Conservation (phyloP, 164 flowering plant species). For the Kingdonia uniflora region DNA sequence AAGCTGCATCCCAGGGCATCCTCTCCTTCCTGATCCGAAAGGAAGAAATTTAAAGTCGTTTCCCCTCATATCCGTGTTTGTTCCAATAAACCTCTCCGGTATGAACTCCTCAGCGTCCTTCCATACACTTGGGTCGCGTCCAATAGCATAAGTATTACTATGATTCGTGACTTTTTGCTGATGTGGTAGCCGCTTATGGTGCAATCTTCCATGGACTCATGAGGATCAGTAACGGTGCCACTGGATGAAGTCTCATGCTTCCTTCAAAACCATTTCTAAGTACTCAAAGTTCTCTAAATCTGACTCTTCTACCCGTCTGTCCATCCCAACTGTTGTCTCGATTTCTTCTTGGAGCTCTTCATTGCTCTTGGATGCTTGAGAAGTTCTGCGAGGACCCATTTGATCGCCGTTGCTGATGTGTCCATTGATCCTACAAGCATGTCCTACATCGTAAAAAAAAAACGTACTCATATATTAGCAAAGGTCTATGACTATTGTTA, state of each 20-base stretch:
- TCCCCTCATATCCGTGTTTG: slow-evolving; percentile 6
- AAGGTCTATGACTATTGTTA: too few relatives aligned
- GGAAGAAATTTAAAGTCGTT: slow-evolving; percentile 13
- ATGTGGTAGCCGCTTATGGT: slow-evolving; percentile 17
- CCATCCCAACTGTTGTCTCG: slow-evolving; percentile 11
- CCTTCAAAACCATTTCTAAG: slow-evolving; percentile 26
- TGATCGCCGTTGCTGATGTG: slow-evolving; percentile 12
- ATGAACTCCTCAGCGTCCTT: slow-evolving; percentile 9
- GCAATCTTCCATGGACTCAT: slow-evolving; percentile 14
- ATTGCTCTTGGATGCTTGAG: slow-evolving; percentile 12
- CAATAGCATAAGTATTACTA: slow-evolving; percentile 22
- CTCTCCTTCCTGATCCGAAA: slow-evolving; percentile 14
- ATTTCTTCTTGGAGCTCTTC: slow-evolving; percentile 18
- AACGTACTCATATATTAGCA: neutral
- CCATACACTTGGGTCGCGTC: slow-evolving; percentile 19
- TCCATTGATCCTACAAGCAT: slow-evolving; percentile 14
- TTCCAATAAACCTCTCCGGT: slow-evolving; percentile 14
- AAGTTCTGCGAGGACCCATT: slow-evolving; percentile 10
- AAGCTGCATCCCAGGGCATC: slow-evolving; percentile 14
- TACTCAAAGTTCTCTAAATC: slow-evolving; percentile 17
- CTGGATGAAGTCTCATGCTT: slow-evolving; percentile 22
- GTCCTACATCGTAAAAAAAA: slow-evolving; percentile 7
- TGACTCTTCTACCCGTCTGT: slow-evolving; percentile 14
- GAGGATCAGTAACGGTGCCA: slow-evolving; percentile 22
- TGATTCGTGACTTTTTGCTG: slow-evolving; percentile 15